phyloP scores from a whole-genome alignment of 2,329 filamentous ascomycete species.

The Fusarium chaquense region DNA sequence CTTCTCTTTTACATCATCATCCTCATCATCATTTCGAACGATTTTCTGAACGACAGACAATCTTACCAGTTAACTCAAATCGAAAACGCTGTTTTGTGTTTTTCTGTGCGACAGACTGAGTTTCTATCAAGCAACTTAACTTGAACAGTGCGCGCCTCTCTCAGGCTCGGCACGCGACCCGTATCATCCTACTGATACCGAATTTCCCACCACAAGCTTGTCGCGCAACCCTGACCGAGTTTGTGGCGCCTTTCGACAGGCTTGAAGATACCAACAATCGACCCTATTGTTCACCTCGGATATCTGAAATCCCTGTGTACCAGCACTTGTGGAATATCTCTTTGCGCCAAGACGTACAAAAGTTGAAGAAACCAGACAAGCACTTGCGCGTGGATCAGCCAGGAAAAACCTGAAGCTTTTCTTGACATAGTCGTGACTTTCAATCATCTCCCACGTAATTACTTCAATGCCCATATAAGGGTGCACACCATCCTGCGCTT shows the following conservation, averaged over 20 bases:
- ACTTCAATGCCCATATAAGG: constrained; percentile 48
- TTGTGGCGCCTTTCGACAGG: not conserved
- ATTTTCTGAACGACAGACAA: not conserved
- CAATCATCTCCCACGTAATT: constrained; percentile 53
- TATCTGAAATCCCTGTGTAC: constrained; percentile 7
- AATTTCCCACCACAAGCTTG: constrained; percentile 12
- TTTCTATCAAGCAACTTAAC: not conserved
- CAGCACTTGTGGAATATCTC: constrained; percentile 20
- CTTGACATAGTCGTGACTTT: constrained; percentile 53
- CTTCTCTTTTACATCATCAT: constrained; percentile 43
- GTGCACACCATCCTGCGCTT: constrained; percentile 43
- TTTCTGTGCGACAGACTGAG: not conserved
- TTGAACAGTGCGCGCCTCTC: constrained; percentile 11
- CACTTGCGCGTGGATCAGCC: constrained; percentile 43
- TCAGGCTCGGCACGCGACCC: constrained; percentile 33
- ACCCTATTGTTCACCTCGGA: constrained; percentile 4
- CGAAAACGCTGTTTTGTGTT: not conserved
- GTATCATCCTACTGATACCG: constrained; percentile 25
- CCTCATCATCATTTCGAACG: constrained; percentile 25
- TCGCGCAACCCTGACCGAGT: constrained; percentile 17
- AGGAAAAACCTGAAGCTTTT: constrained; percentile 43
- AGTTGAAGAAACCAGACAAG: constrained; percentile 41
- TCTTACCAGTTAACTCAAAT: not conserved
- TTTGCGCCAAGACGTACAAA: constrained; percentile 39
- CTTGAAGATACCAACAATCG: not conserved